Conservation (phyloP, 2,329 filamentous ascomycete genomes). For the Trichoderma citrinoviride region DNA sequence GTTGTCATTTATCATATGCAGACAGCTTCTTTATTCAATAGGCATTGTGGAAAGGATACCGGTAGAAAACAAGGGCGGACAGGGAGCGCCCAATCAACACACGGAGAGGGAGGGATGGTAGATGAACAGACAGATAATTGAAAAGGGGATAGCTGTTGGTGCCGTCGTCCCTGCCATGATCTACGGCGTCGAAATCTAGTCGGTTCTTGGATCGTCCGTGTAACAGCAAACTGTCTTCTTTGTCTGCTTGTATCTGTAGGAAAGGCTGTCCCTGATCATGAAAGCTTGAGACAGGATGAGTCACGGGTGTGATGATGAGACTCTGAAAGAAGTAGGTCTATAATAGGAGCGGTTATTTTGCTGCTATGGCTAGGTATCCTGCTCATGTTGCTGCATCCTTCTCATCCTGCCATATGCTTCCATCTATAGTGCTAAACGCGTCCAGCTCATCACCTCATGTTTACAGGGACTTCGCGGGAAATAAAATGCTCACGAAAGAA, state of each 20-base stretch:
- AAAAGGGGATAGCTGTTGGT: not conserved
- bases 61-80: not conserved
- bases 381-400: no score
- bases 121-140: not conserved
- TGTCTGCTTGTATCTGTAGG: conserved; percentile 9
- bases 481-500: no score
- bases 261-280: not conserved
- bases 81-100: not conserved
- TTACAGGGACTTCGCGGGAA: no score
- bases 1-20: not conserved
- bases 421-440: not conserved
- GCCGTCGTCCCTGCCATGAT: not conserved
- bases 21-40: not conserved
- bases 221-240: not conserved
- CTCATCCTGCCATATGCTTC: not conserved
- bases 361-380: no score
- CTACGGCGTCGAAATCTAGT: conserved; percentile 15
- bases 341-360: no score
- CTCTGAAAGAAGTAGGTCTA: no score
- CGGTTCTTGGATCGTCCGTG: not conserved
- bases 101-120: not conserved
- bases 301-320: not conserved
- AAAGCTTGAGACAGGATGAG: not conserved
- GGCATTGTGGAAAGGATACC: not conserved
- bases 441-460: no score